Conservation (phyloP, 257 asterid species). For the Paraleonurus japonicus region DNA sequence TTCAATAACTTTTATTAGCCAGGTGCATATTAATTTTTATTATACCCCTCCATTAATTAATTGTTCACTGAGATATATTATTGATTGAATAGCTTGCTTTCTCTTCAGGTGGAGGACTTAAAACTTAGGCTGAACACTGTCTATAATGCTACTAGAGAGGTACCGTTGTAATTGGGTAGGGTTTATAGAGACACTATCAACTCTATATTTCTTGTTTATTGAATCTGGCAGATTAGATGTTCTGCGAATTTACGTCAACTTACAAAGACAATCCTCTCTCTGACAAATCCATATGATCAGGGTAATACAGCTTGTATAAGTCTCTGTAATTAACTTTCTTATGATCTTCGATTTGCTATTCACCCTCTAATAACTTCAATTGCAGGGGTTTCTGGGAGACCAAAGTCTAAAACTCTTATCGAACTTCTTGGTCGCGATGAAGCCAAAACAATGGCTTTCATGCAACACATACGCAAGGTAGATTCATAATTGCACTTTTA, state of each 20-base stretch:
- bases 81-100: neutral
- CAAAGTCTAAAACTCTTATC: constrained; percentile 74
- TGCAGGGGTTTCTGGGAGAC: constrained; percentile 85
- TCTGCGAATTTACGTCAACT: too few species aligned
- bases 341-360: constrained; percentile 7
- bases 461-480: constrained; percentile 96
- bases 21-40: constrained; percentile 51
- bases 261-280: too few species aligned
- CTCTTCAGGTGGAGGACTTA: too few species aligned
- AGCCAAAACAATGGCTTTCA: constrained; percentile 64
- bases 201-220: too few species aligned
- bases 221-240: too few species aligned
- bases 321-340: too few species aligned
- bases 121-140: too few species aligned
- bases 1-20: constrained; percentile 71
- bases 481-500: constrained; percentile 16
- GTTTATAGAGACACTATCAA: too few species aligned
- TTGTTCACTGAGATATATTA: neutral
- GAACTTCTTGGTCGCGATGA: constrained; percentile 84
- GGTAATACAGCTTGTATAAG: too few species aligned
- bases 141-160: too few species aligned
- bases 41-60: neutral
- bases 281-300: too few species aligned
- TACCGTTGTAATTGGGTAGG: too few species aligned
- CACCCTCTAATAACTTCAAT: constrained; percentile 19